A percentile compares a stretch with the other conserved stretches of the same genome.
Evolutionary conservation across 345 rosid species (phyloP).

Genomic region (Brassica juncea): DNA sequence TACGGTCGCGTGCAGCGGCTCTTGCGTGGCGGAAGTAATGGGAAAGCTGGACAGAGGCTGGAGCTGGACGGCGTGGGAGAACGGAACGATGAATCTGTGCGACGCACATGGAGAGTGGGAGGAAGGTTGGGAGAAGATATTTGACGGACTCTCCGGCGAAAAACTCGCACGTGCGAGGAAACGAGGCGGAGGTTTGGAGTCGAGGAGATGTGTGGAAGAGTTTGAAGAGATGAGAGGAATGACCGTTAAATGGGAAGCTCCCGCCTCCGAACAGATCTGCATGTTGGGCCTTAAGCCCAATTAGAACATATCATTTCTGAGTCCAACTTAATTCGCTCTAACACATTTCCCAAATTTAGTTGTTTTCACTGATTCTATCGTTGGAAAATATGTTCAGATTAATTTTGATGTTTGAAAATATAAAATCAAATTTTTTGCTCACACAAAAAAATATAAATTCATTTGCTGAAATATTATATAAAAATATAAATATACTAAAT

Average conservation of each 20-base stretch:
- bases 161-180: conserved; percentile 55
- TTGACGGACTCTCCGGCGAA: conserved; percentile 55
- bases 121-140: conserved; percentile 67
- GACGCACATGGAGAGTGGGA: conserved; percentile 74
- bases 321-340: conserved; percentile 5
- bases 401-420: neutral
- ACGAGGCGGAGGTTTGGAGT: conserved; percentile 41
- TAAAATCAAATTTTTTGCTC: neutral
- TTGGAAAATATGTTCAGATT: neutral
- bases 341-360: neutral
- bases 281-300: conserved; percentile 36
- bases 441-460: neutral
- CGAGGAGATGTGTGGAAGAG: conserved; percentile 54
- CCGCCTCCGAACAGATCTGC: conserved; percentile 67
- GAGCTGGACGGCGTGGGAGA: conserved; percentile 95
- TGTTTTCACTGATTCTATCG: neutral
- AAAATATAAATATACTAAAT: neutral
- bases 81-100: conserved; percentile 59
- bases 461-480: neutral
- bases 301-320: conserved; percentile 1
- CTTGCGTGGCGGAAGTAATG: conserved; percentile 65
- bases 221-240: conserved; percentile 53
- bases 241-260: conserved; percentile 65
- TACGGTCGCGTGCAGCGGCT: conserved; percentile 52
- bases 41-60: conserved; percentile 49